Conservation (phyloP, 2,329 filamentous ascomycete species). For the Waltergamsia citrina region DNA sequence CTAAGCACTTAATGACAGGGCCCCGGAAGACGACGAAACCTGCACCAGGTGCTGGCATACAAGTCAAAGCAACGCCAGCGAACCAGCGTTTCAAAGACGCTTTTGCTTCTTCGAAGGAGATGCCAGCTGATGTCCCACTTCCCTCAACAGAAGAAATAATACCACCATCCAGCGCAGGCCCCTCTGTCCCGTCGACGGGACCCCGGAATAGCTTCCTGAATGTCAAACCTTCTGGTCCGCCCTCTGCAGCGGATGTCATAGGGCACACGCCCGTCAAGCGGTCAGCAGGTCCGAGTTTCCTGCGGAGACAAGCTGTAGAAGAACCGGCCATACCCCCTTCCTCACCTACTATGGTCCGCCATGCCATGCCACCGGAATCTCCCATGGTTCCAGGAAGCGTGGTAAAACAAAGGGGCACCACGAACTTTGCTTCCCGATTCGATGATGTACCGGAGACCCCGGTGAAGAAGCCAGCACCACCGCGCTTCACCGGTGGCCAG, state of each 20-base stretch:
- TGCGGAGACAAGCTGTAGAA: constrained; percentile 16
- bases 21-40: constrained; percentile 38
- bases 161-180: constrained; percentile 26
- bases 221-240: constrained; percentile 13
- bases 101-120: constrained; percentile 21
- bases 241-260: constrained; percentile 5
- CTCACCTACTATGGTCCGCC: constrained; percentile 22
- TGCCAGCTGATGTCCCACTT: constrained; percentile 9
- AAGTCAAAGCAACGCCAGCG: constrained; percentile 48
- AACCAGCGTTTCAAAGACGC: constrained; percentile 45
- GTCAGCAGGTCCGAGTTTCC: constrained; percentile 14
- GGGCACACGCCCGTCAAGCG: constrained; percentile 7
- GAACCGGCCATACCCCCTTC: constrained; percentile 20
- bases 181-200: constrained; percentile 23
- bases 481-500: constrained; percentile 6
- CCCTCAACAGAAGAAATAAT: constrained; percentile 18
- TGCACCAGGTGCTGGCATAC: constrained; percentile 24
- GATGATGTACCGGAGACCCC: constrained; percentile 27
- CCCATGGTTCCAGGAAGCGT: constrained; percentile 6
- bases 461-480: constrained; percentile 19
- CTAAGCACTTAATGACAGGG: constrained; percentile 32
- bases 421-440: constrained; percentile 9
- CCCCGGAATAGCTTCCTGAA: constrained; percentile 4
- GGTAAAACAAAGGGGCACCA: constrained; percentile 8
- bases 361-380: constrained; percentile 7